A percentile compares a stretch with the other conserved stretches of the same genome.
These are phyloP conservation scores for Neurospora sp. DNA, from an alignment of 495 filamentous ascomycete species.

Conservation along the genomic window DNA sequence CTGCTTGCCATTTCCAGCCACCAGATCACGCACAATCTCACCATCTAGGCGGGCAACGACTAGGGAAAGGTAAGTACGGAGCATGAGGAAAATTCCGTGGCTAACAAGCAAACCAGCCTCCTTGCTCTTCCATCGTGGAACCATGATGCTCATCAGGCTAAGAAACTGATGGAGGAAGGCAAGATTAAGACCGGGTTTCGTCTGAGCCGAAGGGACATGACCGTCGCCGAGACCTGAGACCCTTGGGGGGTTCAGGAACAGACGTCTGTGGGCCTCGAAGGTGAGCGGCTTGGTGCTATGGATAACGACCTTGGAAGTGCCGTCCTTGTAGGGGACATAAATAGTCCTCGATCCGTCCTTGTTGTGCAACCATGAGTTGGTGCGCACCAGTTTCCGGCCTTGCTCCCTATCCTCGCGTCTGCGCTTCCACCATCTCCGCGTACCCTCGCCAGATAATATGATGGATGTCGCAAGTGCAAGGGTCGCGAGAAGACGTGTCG, in stretches of 20 bases:
- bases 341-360: constrained; percentile 93
- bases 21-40: constrained; percentile 90
- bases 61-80: constrained; percentile 88
- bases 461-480: constrained; percentile 66
- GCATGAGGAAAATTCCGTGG: constrained; percentile 78
- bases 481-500: constrained; percentile 62
- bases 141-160: constrained; percentile 92
- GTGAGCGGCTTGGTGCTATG: constrained; percentile 86
- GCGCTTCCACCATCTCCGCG: constrained; percentile 59
- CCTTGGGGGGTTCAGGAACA: constrained; percentile 85
- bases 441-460: constrained; percentile 63
- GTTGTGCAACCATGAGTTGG: constrained; percentile 83
- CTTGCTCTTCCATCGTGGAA: constrained; percentile 88
- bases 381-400: constrained; percentile 66
- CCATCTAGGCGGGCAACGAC: constrained; percentile 90
- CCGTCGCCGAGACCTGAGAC: constrained; percentile 66
- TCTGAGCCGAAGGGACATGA: constrained; percentile 74
- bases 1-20: constrained; percentile 79
- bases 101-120: constrained; percentile 82
- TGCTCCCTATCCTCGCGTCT: constrained; percentile 66
- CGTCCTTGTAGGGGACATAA: constrained; percentile 82
- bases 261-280: constrained; percentile 88
- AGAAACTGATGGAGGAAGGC: constrained; percentile 98
- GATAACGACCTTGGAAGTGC: constrained; percentile 85
- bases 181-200: constrained; percentile 89